phyloP scores from a whole-genome alignment of 116 monocot species.

The Papilionanthe hybrid region DNA sequence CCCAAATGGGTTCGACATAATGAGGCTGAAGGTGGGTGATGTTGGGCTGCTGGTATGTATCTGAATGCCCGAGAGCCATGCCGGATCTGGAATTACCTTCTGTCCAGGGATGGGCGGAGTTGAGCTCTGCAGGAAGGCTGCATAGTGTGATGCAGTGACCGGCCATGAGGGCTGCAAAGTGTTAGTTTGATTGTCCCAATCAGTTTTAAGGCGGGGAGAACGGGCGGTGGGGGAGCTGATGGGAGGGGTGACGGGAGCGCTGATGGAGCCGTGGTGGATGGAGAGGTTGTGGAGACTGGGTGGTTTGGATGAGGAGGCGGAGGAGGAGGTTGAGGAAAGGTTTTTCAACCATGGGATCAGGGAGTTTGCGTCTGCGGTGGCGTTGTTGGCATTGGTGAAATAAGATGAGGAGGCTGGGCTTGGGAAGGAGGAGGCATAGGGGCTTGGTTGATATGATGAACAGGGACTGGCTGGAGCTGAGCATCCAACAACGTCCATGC shows the following conservation, averaged over 20 bases:
- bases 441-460: slow-evolving; percentile 23
- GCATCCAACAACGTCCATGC: slow-evolving; percentile 22
- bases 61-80: slow-evolving; percentile 10
- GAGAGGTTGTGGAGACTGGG: slow-evolving; percentile 20
- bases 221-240: slow-evolving; percentile 33
- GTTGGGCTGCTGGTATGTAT: slow-evolving; percentile 1
- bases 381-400: slow-evolving; percentile 27
- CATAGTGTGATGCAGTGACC: neutral
- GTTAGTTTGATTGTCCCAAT: slow-evolving; percentile 19
- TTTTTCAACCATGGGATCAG: slow-evolving; percentile 85
- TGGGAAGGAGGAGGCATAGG: slow-evolving; percentile 17
- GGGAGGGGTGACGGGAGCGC: slow-evolving; percentile 50
- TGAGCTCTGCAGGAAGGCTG: slow-evolving; percentile 13
- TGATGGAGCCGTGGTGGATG: slow-evolving; percentile 37
- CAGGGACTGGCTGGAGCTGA: slow-evolving; percentile 8
- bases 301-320: slow-evolving; percentile 18
- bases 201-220: slow-evolving; percentile 18
- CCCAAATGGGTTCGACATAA: slow-evolving; percentile 30
- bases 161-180: slow-evolving; percentile 17
- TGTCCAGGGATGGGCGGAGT: slow-evolving; percentile 32
- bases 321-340: slow-evolving; percentile 41
- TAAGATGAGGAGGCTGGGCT: slow-evolving; percentile 67
- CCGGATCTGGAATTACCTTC: slow-evolving; percentile 11
- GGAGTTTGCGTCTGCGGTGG: slow-evolving; percentile 38
- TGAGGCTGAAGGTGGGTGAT: slow-evolving; percentile 46